Base-by-base conservation (phyloP, 78 protist species). In the Dictyostelium brefeldianum region DNA sequence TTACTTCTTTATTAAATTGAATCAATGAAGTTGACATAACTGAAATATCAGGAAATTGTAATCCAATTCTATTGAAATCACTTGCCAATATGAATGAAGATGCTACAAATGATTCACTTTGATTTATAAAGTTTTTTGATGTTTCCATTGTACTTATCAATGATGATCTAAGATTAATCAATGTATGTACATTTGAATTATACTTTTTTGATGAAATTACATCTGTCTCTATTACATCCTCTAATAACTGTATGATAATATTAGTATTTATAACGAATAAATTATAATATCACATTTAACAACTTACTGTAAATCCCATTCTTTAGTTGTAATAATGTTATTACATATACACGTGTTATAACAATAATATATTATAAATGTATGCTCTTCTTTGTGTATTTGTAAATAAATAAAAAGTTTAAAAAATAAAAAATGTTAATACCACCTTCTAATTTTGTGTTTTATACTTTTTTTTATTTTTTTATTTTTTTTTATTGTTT, bases 21-120 rank as follows among this genome's bases (percentile, higher is more conserved):
- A 81, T 75, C 11, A 87, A 57, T 41, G 92, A n/a, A 17, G 69
- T 14, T 46, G 92, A 64, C 10, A 87, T 57, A 31, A 41, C 46
- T 4, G 77, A 71, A 17, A 87, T 87, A 57, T 78, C 78, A 20
- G 65, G 70, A 4, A 87, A 75, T 56, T 87, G 92, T 64, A 77
- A 77, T 48, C 83, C 77, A 77, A 87, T 78, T 50, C 79, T 87
- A 65, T 87, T 73, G 12, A 87, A 53, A 64, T 87, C 92, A 77
- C n/a, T 87, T 56, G 92, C 74, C 11, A 87, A 54, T 9, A 27
- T 47, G 64, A 87, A 87, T 27, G 92, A 77, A 17, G 92, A 87
- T 36, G 77, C 83, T 47, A 78, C 79, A 87, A 87, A 87, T 59
- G 92, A 29, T 87, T 87, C 92, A n/a, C 64, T 78, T 36, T 62